Conservation (phyloP, 345 rosid species). For the Aurinia saxatilis region DNA sequence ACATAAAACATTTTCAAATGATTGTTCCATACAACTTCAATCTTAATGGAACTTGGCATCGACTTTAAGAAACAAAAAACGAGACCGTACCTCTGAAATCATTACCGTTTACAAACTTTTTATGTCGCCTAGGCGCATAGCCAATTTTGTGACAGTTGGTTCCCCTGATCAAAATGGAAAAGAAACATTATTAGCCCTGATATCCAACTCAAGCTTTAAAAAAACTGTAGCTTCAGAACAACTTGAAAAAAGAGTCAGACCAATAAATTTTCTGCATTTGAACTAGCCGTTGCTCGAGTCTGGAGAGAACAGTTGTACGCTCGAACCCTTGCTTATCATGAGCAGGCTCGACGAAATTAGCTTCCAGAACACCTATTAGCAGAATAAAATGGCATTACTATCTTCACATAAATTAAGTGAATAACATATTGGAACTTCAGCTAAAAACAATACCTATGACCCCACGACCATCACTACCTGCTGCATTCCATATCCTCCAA, state of each 20-base stretch:
- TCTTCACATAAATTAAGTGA: background rate
- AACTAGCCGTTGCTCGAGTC: constrained; percentile 64
- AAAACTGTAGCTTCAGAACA: background rate
- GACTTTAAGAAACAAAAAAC: background rate
- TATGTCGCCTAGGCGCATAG: constrained; percentile 54
- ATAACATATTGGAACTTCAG: background rate
- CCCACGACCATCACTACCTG: constrained; percentile 95
- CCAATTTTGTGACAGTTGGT: constrained; percentile 72
- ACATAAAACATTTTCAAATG: constrained; percentile 19
- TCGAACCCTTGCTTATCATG: constrained; percentile 97
- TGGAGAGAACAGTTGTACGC: constrained; percentile 83
- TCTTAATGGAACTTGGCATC: background rate
- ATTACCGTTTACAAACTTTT: constrained; percentile 29
- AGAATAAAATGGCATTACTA: constrained; percentile 19
- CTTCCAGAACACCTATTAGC: constrained; percentile 75
- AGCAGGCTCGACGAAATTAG: constrained; percentile 94
- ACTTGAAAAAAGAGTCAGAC: constrained; percentile 31
- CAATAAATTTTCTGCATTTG: constrained; percentile 87
- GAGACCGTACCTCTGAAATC: constrained; percentile 36
- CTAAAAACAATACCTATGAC: constrained; percentile 54
- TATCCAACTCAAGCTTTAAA: constrained; percentile 4
- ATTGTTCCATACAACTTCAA: background rate
- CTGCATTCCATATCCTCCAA: constrained; percentile 96
- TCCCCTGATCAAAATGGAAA: constrained; percentile 34
- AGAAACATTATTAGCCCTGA: constrained; percentile 9